Evolutionary conservation across 345 rosid genomes (phyloP).

Genomic region (Isatis tinctoria): DNA sequence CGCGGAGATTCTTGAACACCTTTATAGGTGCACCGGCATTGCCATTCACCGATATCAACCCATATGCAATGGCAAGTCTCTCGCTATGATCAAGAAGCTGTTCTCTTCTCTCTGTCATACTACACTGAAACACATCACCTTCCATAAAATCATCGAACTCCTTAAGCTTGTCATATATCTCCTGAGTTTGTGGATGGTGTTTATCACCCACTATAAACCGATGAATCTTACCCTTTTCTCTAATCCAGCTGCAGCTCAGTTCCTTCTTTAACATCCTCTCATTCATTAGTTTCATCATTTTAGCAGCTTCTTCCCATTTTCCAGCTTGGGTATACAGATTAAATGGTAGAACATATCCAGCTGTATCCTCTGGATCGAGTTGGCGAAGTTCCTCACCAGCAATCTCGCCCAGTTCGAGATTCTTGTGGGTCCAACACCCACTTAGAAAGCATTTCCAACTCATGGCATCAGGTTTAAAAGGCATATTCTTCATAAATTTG

Average conservation of each 20-base stretch:
- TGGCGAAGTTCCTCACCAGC: conserved; percentile 56
- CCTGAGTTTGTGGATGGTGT: conserved; percentile 56
- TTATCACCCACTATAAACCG: conserved; percentile 69
- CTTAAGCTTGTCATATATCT: conserved; percentile 53
- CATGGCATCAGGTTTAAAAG: conserved; percentile 56
- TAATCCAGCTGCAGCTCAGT: conserved; percentile 75
- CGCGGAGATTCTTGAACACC: conserved; percentile 73
- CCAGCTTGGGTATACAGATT: conserved; percentile 50
- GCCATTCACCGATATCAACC: conserved; percentile 47
- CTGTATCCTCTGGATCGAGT: conserved; percentile 59
- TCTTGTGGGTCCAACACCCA: conserved; percentile 67
- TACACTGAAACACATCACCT: conserved; percentile 34
- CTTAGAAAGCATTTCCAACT: conserved; percentile 76
- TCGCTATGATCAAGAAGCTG: conserved; percentile 70
- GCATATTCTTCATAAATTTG: conserved; percentile 50
- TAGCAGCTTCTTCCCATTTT: conserved; percentile 69
- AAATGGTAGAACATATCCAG: conserved; percentile 62
- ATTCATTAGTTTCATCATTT: conserved; percentile 55
- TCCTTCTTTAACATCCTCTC: conserved; percentile 59
- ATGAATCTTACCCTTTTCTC: conserved; percentile 54
- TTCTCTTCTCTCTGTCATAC: conserved; percentile 49
- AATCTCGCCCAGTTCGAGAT: conserved; percentile 59
- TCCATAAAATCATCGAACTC: conserved; percentile 38
- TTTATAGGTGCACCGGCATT: conserved; percentile 41
- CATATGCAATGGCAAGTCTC: conserved; percentile 71